Evolutionary conservation across 139 green algal species (phyloP), one percentile per base, ranked within the genome.

Genomic region (Desmodesmus armatus): DNA sequence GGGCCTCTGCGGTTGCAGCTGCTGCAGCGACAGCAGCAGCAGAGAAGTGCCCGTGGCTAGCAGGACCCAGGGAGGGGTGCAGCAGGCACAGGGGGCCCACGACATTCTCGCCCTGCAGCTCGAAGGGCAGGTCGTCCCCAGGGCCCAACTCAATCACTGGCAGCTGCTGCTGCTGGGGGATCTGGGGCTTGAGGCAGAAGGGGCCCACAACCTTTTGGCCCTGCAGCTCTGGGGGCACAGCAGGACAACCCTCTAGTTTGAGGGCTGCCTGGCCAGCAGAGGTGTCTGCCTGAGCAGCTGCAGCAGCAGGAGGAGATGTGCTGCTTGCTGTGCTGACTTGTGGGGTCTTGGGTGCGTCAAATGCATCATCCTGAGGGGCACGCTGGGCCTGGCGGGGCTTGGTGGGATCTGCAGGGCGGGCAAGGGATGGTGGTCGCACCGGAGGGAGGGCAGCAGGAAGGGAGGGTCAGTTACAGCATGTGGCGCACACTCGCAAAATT

Each of bases 101-200:
- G 29, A 83, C 39, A 40, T 40, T 5, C 55, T 47, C 60, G 40
- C 40, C 55, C 23, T 60, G 39, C 25, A 83, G 60, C 15, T 17
- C 77, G 27, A 27, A 25, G 6, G 58, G 58, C 25, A 73, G 40
- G 3, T 43, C 39, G 31, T 1, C 58, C 37, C 33, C 47, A 80
- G 7, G 73, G 73, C 29, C 73, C 73, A 25, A 66, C 73, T 23
- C 44, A n/a, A 23, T 69, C 3, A 29, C 31, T 80, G 49, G 43
- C 73, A 35, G 43, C 43, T 67, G 43, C 73, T 65, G 41, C 73
- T 65, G 41, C 73, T 66, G 73, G 65, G 73, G 3, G 73, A 11
- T 47, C 19, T 44, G 43, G 19, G 27, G 44, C 75, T 35, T 53
- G 35, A 79, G n/a, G 41, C 71, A 79, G 71, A 63, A 79, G 3